phyloP scores from a whole-genome alignment of 148 eudicot genomes.

The Chenopodium suecicum region DNA sequence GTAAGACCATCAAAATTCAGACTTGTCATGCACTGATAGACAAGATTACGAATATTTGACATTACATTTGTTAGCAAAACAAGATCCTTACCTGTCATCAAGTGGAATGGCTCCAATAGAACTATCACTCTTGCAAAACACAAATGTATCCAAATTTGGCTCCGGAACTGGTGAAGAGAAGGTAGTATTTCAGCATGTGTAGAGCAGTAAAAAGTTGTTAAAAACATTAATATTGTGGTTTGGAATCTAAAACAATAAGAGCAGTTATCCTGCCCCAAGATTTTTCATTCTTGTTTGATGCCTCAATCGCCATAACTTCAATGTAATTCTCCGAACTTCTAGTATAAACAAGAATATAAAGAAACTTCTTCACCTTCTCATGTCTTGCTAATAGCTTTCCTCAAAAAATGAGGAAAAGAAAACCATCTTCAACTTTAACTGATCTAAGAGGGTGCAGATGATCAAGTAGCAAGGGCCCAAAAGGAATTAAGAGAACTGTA shows the following conservation, averaged over 20 bases:
- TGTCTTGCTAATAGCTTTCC: neutral
- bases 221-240: neutral
- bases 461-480: neutral
- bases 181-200: neutral
- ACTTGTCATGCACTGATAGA: constrained; percentile 5
- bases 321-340: neutral
- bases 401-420: neutral
- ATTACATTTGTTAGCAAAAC: neutral
- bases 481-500: neutral
- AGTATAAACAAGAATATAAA: neutral
- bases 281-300: neutral
- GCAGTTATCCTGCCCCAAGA: neutral
- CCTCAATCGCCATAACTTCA: neutral
- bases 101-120: constrained; percentile 81
- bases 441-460: neutral
- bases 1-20: constrained; percentile 23
- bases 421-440: neutral
- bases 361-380: neutral
- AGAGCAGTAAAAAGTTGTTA: neutral
- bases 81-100: constrained; percentile 60
- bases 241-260: neutral
- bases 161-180: constrained; percentile 53
- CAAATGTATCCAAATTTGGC: constrained; percentile 67
- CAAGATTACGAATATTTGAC: neutral
- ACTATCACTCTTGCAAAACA: constrained; percentile 73